Percentiles rank a stretch among this genome's conserved stretches.
These are phyloP conservation scores for Globisporangium uncinulatum DNA, from an alignment of 352 stramenopile species.

Conservation along the genomic window DNA sequence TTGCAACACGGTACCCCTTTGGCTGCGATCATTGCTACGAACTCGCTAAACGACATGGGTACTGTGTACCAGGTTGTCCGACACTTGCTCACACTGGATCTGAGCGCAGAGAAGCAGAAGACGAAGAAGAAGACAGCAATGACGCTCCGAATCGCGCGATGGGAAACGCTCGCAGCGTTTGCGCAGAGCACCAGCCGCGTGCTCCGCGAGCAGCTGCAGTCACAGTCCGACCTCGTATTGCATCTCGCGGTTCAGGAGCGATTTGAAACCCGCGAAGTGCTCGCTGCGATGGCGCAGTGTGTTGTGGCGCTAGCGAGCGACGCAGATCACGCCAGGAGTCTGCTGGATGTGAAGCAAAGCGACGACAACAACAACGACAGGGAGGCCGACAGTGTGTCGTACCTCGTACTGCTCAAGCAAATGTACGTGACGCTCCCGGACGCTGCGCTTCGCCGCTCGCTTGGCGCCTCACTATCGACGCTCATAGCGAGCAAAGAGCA, in stretches of 20 bases:
- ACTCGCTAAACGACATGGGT: not conserved
- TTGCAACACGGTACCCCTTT: not conserved
- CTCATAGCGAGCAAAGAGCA: conserved; percentile 36
- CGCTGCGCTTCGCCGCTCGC: conserved; percentile 17
- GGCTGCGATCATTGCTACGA: not conserved
- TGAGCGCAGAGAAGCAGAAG: not conserved
- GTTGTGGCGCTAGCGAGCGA: conserved; percentile 18
- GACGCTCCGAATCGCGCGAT: conserved; percentile 11
- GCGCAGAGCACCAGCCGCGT: not conserved
- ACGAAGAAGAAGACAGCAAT: conserved; percentile 16
- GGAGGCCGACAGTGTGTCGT: conserved; percentile 9
- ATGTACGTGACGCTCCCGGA: conserved; percentile 62
- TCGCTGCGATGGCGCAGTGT: conserved; percentile 35
- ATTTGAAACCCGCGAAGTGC: conserved; percentile 25
- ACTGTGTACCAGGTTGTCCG: not conserved
- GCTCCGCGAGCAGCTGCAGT: not conserved
- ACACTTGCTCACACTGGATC: conserved; percentile 5
- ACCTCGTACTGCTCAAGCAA: conserved; percentile 58
- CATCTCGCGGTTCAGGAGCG: conserved; percentile 14
- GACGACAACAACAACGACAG: not conserved
- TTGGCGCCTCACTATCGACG: conserved; percentile 26
- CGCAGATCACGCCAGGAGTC: not conserved
- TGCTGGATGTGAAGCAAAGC: not conserved
- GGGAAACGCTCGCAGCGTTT: conserved; percentile 14
- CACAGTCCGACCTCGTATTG: not conserved